Base-by-base conservation (phyloP, 805 yeast genomes). In the Yarrowia sp. region DNA sequence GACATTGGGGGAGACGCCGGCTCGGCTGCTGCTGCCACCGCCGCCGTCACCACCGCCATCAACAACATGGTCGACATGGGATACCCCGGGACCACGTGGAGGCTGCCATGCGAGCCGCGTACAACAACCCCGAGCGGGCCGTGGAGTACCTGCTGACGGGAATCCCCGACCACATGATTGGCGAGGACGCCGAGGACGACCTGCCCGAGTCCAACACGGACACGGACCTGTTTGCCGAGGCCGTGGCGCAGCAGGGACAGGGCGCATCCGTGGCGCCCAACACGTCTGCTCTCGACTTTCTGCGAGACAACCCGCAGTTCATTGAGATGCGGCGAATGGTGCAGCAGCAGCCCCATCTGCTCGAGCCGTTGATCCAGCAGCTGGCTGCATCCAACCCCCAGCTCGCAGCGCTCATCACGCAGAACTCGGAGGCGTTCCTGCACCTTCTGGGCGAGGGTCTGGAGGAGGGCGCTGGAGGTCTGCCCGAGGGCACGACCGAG, bases 51-150 rank as follows among this genome's bases (percentile, higher is more conserved):
- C 24, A 43, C 63, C 41, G 90, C 96, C 35, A 83, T 93, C 66
- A 82, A 81, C 66, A 88, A 88, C 73, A 92, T 95, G 75, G 84
- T 92, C 86, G 98, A 90, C 70, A 92, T 95, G 98, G 99, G 99
- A 9, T 95, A 92, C 73, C 90, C 88, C 85, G 96, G 70, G 82
- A 85, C 17, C 90, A 90, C 73, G 97, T 91, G 26, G 96, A 90
- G 77, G 83, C 85, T 51, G 99, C 99, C 0, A 79, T 95, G 74
- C 85, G 96, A 70, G 96, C 97, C 16, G 98, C 99, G 1, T 95
- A 86, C 79, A 93, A 93, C 78, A 92, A 95, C 77, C 98, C 99
- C 21, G 98, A 93, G 74, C 86, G 99, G 71, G 99, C 99, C 0
- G 98, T 95, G 14, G 99, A 95, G 75, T 92, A 93, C 75, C 80